Evolutionary conservation across 2,329 filamentous ascomycete genomes (phyloP).

Genomic region (Penicillium sp.): DNA sequence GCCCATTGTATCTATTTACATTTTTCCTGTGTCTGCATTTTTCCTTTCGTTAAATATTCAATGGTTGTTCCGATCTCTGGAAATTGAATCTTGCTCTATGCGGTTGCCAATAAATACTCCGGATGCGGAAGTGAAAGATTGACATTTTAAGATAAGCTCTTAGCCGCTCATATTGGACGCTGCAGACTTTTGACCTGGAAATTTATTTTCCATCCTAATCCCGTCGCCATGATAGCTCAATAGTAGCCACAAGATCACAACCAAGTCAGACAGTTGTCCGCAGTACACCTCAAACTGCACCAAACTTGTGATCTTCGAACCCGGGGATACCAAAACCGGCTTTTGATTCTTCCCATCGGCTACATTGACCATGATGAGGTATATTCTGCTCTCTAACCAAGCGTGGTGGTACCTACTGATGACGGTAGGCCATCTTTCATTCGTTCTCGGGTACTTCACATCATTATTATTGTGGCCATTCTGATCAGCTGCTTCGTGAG

Average conservation of each 20-base stretch:
- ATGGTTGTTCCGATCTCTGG: too few relatives aligned
- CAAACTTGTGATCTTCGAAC: neutral
- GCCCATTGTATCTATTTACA: too few relatives aligned
- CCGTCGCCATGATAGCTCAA: neutral
- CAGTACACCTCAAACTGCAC: neutral
- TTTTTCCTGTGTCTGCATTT: too few relatives aligned
- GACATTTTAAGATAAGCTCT: too few relatives aligned
- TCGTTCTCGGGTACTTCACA: neutral
- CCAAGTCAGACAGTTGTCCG: neutral
- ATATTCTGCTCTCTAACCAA: neutral
- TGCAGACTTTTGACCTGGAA: too few relatives aligned
- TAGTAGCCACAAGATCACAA: neutral
- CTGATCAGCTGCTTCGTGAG: neutral
- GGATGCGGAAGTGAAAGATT: too few relatives aligned
- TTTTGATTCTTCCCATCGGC: neutral
- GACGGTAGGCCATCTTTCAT: neutral
- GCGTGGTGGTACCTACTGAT: neutral
- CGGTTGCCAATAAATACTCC: too few relatives aligned
- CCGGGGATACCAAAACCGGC: neutral
- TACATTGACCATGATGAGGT: neutral
- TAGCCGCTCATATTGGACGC: too few relatives aligned
- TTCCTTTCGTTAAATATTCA: too few relatives aligned
- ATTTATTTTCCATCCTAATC: neutral
- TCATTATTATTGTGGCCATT: neutral
- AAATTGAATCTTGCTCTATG: too few relatives aligned